Base-by-base conservation (phyloP, 2,329 filamentous ascomycete species). In the Pyricularia grisea region DNA sequence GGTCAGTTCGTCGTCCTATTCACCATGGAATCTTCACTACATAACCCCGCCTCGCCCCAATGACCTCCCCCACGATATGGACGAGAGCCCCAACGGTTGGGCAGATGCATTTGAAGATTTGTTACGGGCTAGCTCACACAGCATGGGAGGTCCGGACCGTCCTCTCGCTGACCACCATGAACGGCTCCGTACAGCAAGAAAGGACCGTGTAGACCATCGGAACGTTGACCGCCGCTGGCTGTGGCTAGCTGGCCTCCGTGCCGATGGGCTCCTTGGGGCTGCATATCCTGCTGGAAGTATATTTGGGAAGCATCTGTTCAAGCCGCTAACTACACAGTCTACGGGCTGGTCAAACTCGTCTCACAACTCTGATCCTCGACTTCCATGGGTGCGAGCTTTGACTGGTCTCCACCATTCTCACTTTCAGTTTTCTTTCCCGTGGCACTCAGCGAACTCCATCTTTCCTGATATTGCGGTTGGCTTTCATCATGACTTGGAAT, bases 71-170 rank as follows among this genome's bases (percentile, higher is more conserved):
- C 70, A 75, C 4, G 76, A 77, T 64, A 70, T 77, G 36, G 78
- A 81, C 69, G 65, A 76, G 14, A 74, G 73, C 58, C 73, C 78
- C 42, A 85, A 86, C 73, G 84, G 83, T 10, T 88, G 86, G 71
- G 79, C 82, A 36, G 85, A 87, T 71, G 85, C 85, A 65, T 87
- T 87, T 71, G 85, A 88, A 72, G 85, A 88, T 71, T 80, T 88
- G 20, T 77, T 88, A 14, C 77, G 78, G n/a, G 79, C 81, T 23
- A 80, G 79, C n/a, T 78, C 80, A 17, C 60, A 63, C 14, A 28
- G 25, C 17, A 28, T 11, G 23, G 60, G 60, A 17, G 81, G 80
- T 4, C 76, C 55, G 12, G 78, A 7, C 17, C 66, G 28, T 23
- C 23, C 60, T 28, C 60, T 63, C 60, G 27, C 66, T 4, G 78